Evolutionary conservation across 164 flowering plant species (phyloP), one percentile per base, ranked within the genome.

Genomic region (Piper longum): DNA sequence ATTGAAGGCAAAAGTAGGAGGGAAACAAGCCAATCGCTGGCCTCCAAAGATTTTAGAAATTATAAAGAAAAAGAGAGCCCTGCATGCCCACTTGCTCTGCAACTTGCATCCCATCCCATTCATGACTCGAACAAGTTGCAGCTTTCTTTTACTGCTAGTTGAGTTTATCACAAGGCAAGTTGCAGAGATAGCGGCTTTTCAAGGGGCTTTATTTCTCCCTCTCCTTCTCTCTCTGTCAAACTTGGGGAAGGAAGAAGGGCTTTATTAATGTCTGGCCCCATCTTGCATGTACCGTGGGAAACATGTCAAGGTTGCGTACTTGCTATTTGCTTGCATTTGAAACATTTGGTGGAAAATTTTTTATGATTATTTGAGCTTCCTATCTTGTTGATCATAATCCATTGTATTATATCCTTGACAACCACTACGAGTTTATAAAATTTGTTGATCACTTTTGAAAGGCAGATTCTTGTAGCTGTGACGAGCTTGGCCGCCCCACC

Each of bases 31-130:
- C 55, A 62, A 54, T 63, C 74, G 68, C 69, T 70, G 77, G 74
- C 63, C 70, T 71, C 69, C 13, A 68, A 73, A 48, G 72, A 66
- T 72, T 26, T 69, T 69, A 48, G 56, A 70, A 60, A 78, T 60
- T 71, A 74, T 69, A 63, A 72, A 5, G 7, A 5, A 44, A 44
- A 11, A 68, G 51, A 66, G 66, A 62, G 60, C 1, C 61, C 70
- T 0, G 40, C 66, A 48, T 17, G 1, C 74, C 78, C 72, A 76
- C 75, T 76, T 76, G 78, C 79, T 60, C 13, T 1, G 36, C 76
- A 74, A 74, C 78, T 74, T 75, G 78, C 58, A 36, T 40, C 18
- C 56, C 61, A 3, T 61, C 57, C 19, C 66, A 57, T 58, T 62
- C 64, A 41, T n/a, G 54, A 67, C 65, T 36, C 58, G 11, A 59